Evolutionary conservation across 1,284 basidiomycete genomes (phyloP).

Genomic region (Ganoderma lucidum): DNA sequence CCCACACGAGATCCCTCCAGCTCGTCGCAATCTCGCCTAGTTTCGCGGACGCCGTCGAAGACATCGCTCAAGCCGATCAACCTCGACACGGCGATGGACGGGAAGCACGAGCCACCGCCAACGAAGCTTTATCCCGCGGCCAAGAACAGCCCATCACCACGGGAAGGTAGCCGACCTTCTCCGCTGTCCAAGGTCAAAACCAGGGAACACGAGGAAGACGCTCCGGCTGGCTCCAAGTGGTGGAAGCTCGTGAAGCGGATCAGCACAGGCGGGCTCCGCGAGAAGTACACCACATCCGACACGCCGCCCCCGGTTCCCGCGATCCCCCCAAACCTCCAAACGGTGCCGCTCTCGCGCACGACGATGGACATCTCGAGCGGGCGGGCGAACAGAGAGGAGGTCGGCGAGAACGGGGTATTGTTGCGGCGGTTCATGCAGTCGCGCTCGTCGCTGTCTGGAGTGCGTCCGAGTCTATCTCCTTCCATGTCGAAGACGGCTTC

Average conservation of each 20-base stretch:
- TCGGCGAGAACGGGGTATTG: constrained; percentile 31
- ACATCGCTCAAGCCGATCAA: constrained; percentile 16
- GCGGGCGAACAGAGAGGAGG: constrained; percentile 23
- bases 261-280: constrained; percentile 67
- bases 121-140: constrained; percentile 21
- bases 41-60: constrained; percentile 10
- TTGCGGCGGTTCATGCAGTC: constrained; percentile 42
- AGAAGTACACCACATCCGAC: constrained; percentile 50
- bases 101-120: constrained; percentile 18
- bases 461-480: constrained; percentile 35
- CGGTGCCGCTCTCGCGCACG: constrained; percentile 27
- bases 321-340: constrained; percentile 53
- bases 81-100: constrained; percentile 29
- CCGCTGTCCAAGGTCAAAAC: constrained; percentile 33
- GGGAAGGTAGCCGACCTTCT: constrained; percentile 26
- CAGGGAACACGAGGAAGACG: constrained; percentile 42
- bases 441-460: constrained; percentile 41
- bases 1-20: not conserved
- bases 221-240: constrained; percentile 52
- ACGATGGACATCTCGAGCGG: constrained; percentile 39
- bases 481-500: constrained; percentile 10
- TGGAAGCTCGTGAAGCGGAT: constrained; percentile 78
- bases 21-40: constrained; percentile 7
- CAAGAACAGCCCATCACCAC: constrained; percentile 24
- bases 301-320: constrained; percentile 68